Conservation (phyloP, 805 yeast genomes). For the Myxozyma vanderwaltii region DNA sequence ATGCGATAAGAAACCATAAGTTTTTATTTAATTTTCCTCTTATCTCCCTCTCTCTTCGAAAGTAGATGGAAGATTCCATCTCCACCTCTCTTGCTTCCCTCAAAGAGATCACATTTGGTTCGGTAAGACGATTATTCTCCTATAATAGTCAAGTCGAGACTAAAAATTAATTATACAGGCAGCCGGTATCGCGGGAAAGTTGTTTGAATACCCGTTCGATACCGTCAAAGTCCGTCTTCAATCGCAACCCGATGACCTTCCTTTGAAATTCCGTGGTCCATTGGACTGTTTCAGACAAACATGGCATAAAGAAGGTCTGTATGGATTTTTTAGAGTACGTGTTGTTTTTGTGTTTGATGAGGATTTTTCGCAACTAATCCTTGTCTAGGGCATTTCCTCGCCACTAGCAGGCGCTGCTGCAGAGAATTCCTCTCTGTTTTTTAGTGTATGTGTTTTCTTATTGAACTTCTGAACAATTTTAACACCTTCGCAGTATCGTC, state of each 20-base stretch:
- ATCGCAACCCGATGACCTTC: conserved; percentile 61
- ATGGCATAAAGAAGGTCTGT: conserved; percentile 65
- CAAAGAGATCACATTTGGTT: conserved; percentile 23
- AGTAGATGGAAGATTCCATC: neutral
- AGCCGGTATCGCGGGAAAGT: conserved; percentile 82
- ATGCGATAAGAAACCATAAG: neutral
- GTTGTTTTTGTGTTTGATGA: neutral
- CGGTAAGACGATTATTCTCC: conserved; percentile 14
- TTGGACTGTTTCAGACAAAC: conserved; percentile 66
- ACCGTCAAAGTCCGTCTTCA: conserved; percentile 87
- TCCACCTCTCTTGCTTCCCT: conserved; percentile 12
- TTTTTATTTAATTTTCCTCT: neutral
- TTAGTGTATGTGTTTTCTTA: conserved; percentile 39
- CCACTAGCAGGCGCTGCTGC: conserved; percentile 90
- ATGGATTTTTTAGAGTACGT: conserved; percentile 68
- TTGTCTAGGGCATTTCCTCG: conserved; percentile 61
- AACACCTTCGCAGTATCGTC: conserved; percentile 19
- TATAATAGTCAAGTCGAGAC: neutral
- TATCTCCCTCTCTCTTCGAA: neutral
- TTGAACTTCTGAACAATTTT: neutral
- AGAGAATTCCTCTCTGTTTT: conserved; percentile 79
- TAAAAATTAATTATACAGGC: conserved; percentile 30
- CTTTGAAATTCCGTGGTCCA: conserved; percentile 58
- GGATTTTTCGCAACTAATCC: neutral
- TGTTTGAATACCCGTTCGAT: conserved; percentile 89